Evolutionary conservation across 31 red algal species (phyloP).

Genomic region (Pterothamnion heteromorphum): DNA sequence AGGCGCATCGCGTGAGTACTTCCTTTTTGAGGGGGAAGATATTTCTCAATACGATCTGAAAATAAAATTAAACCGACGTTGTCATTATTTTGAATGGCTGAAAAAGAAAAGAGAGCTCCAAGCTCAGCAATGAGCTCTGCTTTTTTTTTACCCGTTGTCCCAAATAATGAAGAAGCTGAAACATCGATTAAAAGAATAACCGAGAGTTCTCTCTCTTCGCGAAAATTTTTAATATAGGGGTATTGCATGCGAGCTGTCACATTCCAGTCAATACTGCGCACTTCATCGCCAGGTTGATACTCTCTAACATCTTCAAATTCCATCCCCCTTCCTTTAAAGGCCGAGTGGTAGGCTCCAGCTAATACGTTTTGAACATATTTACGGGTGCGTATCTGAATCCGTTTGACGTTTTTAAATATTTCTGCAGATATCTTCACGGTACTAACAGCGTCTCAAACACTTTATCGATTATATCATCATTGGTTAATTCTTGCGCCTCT

Average conservation of each 20-base stretch:
- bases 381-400: not conserved
- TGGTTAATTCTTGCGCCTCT: constrained; percentile 17
- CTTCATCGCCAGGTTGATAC: constrained; percentile 36
- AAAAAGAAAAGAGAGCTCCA: not conserved
- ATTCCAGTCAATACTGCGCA: constrained; percentile 30
- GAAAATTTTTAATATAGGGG: constrained; percentile 23
- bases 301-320: constrained; percentile 31
- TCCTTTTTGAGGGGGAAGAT: constrained; percentile 27
- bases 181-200: constrained; percentile 20
- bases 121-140: constrained; percentile 3
- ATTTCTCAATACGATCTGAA: not conserved
- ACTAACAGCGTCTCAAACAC: not conserved
- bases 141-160: not conserved
- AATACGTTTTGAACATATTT: not conserved
- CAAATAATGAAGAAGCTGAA: not conserved
- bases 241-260: constrained; percentile 21
- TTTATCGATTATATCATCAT: not conserved
- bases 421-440: not conserved
- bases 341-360: constrained; percentile 20
- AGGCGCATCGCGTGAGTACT: not conserved
- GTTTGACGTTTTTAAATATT: not conserved
- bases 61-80: constrained; percentile 16
- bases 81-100: constrained; percentile 19
- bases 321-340: constrained; percentile 39
- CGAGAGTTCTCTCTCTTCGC: constrained; percentile 23